phyloP scores from a whole-genome alignment of 371 early-diverging fungal genomes.

The Gilbertella persicaria region DNA sequence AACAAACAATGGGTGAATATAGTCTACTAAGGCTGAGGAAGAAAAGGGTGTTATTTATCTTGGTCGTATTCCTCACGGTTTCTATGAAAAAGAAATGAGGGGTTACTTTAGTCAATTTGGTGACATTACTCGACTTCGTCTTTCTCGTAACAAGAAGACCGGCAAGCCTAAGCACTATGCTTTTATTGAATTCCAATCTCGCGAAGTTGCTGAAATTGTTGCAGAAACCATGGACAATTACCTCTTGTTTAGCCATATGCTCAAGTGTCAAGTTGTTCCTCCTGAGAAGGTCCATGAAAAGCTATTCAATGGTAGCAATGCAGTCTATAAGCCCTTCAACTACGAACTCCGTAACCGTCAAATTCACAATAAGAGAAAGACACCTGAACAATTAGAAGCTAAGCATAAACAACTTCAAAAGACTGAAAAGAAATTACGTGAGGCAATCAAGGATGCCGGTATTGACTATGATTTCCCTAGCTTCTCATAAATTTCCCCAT shows the following conservation, averaged over 20 bases:
- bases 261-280: constrained; percentile 81
- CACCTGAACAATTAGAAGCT: constrained; percentile 45
- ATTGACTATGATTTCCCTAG: constrained; percentile 74
- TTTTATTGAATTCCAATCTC: constrained; percentile 84
- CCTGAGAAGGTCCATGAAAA: constrained; percentile 69
- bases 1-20: too few species aligned
- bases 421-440: constrained; percentile 14
- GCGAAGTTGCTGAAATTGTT: constrained; percentile 86
- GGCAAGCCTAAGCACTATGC: constrained; percentile 90
- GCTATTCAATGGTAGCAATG: constrained; percentile 68
- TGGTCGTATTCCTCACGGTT: constrained; percentile 94
- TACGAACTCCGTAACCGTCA: constrained; percentile 52
- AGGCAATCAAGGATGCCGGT: constrained; percentile 57
- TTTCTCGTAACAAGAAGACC: constrained; percentile 90
- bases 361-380: constrained; percentile 61
- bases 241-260: constrained; percentile 76
- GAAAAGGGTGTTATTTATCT: constrained; percentile 81
- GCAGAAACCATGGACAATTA: constrained; percentile 97
- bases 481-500: constrained; percentile 6
- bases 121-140: constrained; percentile 70
- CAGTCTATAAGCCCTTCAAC: constrained; percentile 61
- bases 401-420: constrained; percentile 39
- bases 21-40: constrained; percentile 23
- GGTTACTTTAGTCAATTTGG: constrained; percentile 94
- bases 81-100: constrained; percentile 90